These are phyloP conservation scores for Mycogone perniciosa DNA, from an alignment of 2,329 filamentous ascomycete genomes.

Conservation along the genomic window DNA sequence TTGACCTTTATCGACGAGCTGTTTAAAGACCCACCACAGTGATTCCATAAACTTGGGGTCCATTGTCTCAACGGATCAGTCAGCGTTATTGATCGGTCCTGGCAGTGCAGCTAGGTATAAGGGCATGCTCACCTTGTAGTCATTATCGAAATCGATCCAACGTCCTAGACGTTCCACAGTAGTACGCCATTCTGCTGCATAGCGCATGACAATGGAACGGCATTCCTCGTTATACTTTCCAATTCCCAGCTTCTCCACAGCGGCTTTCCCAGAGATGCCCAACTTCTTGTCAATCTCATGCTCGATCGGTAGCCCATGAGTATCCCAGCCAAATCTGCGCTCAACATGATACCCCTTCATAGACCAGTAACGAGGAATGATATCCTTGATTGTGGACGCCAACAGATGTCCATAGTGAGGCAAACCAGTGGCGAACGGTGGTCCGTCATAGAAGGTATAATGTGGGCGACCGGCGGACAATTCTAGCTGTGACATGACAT, in stretches of 20 bases:
- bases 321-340: slow-evolving; percentile 90
- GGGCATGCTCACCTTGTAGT: slow-evolving; percentile 65
- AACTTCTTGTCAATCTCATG: slow-evolving; percentile 97
- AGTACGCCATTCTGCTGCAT: slow-evolving; percentile 75
- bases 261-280: slow-evolving; percentile 79
- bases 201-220: slow-evolving; percentile 88
- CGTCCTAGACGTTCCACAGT: slow-evolving; percentile 85
- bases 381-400: slow-evolving; percentile 93
- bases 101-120: not conserved
- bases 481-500: slow-evolving; percentile 45
- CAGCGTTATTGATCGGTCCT: not conserved
- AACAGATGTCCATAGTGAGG: slow-evolving; percentile 68
- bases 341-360: slow-evolving; percentile 95
- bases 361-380: slow-evolving; percentile 93
- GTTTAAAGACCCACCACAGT: slow-evolving; percentile 95
- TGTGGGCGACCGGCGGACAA: slow-evolving; percentile 74
- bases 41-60: slow-evolving; percentile 93
- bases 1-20: slow-evolving; percentile 80
- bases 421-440: slow-evolving; percentile 67
- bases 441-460: slow-evolving; percentile 94
- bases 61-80: slow-evolving; percentile 60
- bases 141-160: slow-evolving; percentile 97
- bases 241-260: slow-evolving; percentile 79
- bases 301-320: slow-evolving; percentile 90
- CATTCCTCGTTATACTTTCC: slow-evolving; percentile 90